Evolutionary conservation across 257 asterid species (phyloP), one percentile per base, ranked within the genome.

Genomic region (Ehretia macrophylla): DNA sequence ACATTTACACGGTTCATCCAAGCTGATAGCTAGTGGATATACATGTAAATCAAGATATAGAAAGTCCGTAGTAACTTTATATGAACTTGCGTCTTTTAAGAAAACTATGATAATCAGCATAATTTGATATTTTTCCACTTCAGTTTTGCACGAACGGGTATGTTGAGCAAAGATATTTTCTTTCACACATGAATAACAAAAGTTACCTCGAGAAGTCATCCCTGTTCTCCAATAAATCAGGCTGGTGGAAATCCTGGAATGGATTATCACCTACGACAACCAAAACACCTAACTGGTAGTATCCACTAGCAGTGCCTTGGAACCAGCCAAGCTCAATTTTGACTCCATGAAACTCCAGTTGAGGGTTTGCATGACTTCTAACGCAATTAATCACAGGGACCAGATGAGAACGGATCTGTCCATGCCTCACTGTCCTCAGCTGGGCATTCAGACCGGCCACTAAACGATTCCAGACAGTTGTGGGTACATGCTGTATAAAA

Each of bases 261-360:
- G 78, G 70, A 74, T 66, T 72, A 68, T 81, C 88, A 51, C 96
- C 95, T 61, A 90, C 76, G 64, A 85, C 80, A 65, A 91, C 96
- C 83, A 87, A 69, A 64, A 83, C 72, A 20, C 98, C 98, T 80
- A 91, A 70, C 69, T 91, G 98, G 70, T 91, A 91, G 63, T 87
- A 91, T 59, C 96, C 98, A 66, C 88, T 88, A 55, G 95, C 81
- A 20, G 96, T 91, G 58, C 85, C 95, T 63, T 88, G 98, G 85
- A 88, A 85, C 98, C 98, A 91, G 17, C 95, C 95, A n/a, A 88
- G 88, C 79, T 91, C 92, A 55, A 91, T 59, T 78, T 81, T 88
- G 55, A 83, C 94, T 42, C 96, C 88, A 27, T 91, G 98, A 83
- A 91, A 91, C 73, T 87, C 94, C 56, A 91, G 90, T 73, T 91